A percentile compares a stretch with the other conserved stretches of the same genome.
Conservation (phyloP, 2,329 filamentous ascomycete genomes). For the Biscogniauxia sp. region DNA sequence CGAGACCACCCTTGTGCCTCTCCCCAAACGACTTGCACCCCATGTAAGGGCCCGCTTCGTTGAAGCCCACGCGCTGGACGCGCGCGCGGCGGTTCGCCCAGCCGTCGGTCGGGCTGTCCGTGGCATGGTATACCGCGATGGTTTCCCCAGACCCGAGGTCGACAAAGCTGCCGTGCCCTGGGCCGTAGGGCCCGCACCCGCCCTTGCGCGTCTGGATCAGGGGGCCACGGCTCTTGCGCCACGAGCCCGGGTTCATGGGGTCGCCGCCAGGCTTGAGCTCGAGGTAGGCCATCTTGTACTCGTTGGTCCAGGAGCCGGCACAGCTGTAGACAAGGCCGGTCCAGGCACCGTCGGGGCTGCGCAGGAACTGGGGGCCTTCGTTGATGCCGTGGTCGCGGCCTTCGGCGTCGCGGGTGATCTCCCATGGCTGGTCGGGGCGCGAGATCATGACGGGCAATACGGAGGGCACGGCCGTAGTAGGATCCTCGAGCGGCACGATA, state of each 20-base stretch:
- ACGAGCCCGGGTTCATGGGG: slow-evolving; percentile 26
- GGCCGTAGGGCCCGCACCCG: slow-evolving; percentile 23
- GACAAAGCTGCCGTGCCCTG: slow-evolving; percentile 32
- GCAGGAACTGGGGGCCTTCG: slow-evolving; percentile 34
- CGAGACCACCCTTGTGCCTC: slow-evolving; percentile 7
- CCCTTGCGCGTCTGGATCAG: slow-evolving; percentile 22
- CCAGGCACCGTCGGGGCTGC: slow-evolving; percentile 30
- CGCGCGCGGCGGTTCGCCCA: slow-evolving; percentile 30
- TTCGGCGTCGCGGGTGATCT: slow-evolving; percentile 28
- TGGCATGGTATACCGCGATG: slow-evolving; percentile 33
- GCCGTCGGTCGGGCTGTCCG: slow-evolving; percentile 27
- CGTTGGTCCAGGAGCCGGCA: slow-evolving; percentile 33
- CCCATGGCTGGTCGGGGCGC: slow-evolving; percentile 27
- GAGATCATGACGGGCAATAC: slow-evolving; percentile 23
- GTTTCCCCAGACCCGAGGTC: slow-evolving; percentile 21
- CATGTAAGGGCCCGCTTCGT: slow-evolving; percentile 30
- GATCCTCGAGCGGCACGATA: slow-evolving; percentile 26
- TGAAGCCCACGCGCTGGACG: slow-evolving; percentile 30
- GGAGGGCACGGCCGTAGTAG: slow-evolving; percentile 17
- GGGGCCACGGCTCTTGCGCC: slow-evolving; percentile 29
- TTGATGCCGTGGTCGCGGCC: slow-evolving; percentile 32
- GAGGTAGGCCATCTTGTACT: slow-evolving; percentile 34
- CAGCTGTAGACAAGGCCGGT: slow-evolving; percentile 31
- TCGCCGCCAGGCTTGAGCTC: slow-evolving; percentile 27
- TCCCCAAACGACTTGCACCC: slow-evolving; percentile 20